phyloP scores from a whole-genome alignment of 495 filamentous ascomycete species.

The Penicillium robsamsonii region DNA sequence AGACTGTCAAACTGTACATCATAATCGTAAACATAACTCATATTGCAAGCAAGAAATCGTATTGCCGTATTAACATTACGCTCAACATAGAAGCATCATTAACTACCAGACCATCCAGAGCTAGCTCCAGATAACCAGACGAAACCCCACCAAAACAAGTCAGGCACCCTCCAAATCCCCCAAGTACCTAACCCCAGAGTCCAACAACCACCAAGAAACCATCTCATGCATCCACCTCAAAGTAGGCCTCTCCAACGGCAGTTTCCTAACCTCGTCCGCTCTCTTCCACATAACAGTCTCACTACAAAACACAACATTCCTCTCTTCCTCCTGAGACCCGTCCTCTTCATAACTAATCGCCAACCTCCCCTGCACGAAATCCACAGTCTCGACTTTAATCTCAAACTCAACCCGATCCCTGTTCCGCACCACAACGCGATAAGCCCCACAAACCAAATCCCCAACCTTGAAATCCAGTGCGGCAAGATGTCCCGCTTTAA shows the following conservation, averaged over 20 bases:
- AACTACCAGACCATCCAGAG: too few relatives aligned
- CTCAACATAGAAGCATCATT: too few relatives aligned
- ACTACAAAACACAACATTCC: conserved; percentile 27
- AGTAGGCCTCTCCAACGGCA: conserved; percentile 34
- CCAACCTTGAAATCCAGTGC: conserved; percentile 32
- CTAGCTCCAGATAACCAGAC: background rate
- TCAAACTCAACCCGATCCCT: conserved; percentile 35
- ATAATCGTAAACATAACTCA: too few relatives aligned
- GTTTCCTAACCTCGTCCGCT: conserved; percentile 16
- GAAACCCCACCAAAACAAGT: background rate
- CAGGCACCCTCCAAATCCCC: conserved; percentile 19
- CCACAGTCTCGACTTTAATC: conserved; percentile 20
- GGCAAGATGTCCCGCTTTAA: conserved; percentile 26
- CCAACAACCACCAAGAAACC: conserved; percentile 42
- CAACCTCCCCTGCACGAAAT: conserved; percentile 29
- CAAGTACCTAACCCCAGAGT: conserved; percentile 39
- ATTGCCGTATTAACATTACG: too few relatives aligned
- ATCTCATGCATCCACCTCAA: conserved; percentile 36
- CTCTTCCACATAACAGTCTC: conserved; percentile 40
- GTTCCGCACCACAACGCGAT: conserved; percentile 27
- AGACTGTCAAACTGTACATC: too few relatives aligned
- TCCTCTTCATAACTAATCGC: conserved; percentile 19
- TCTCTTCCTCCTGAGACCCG: conserved; percentile 7
- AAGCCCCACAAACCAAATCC: conserved; percentile 36
- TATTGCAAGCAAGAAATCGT: too few relatives aligned